Evolutionary conservation across 176 grass and related monocot species (phyloP).

Genomic region (bread wheat (Triticum aestivum)): DNA sequence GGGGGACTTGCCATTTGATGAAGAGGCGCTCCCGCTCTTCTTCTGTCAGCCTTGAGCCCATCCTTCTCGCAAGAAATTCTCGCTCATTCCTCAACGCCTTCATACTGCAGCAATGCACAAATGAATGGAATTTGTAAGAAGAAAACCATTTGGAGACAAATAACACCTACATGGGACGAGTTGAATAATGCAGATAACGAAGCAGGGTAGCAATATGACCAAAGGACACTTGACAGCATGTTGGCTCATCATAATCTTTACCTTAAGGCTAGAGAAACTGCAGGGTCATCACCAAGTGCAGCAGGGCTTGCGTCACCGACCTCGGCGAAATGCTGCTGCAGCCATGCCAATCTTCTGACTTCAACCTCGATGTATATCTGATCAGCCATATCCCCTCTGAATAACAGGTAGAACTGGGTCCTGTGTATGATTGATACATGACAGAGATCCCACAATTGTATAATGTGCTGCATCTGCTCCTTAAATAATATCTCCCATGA

Average conservation of each 20-base stretch:
- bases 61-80: conserved; percentile 75
- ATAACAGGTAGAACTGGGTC: conserved; percentile 87
- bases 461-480: conserved; percentile 89
- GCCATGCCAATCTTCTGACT: conserved; percentile 69
- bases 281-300: conserved; percentile 55
- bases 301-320: conserved; percentile 59
- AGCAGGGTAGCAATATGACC: background rate
- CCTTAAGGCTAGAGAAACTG: conserved; percentile 71
- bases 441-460: conserved; percentile 80
- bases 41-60: conserved; percentile 67
- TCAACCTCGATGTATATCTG: conserved; percentile 97
- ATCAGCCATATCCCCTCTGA: conserved; percentile 79
- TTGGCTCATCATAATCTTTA: conserved; percentile 7
- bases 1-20: conserved; percentile 73
- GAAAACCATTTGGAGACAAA: background rate
- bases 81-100: conserved; percentile 73
- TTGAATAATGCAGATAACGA: background rate
- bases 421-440: conserved; percentile 93
- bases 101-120: conserved; percentile 42
- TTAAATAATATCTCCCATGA: conserved; percentile 65
- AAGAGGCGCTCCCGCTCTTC: conserved; percentile 71
- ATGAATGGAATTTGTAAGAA: conserved; percentile 7
- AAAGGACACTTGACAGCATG: background rate
- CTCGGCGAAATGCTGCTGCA: conserved; percentile 83
- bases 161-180: background rate